phyloP scores from a whole-genome alignment of 2,329 filamentous ascomycete genomes.

The Lasiodiplodia citricola region DNA sequence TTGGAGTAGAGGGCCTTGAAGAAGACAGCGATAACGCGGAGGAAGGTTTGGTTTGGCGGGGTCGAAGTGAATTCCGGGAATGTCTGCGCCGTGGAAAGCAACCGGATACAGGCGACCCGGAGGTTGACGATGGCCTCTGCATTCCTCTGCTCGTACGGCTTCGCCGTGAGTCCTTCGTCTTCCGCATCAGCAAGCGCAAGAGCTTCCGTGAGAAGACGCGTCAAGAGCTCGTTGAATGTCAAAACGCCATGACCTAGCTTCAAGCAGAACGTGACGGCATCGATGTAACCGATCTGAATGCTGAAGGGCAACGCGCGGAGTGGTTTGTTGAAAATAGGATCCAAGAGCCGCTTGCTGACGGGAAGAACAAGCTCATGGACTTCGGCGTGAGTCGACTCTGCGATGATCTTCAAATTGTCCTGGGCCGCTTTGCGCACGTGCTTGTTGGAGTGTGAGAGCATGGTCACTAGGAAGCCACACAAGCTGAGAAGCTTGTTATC shows the following conservation, averaged over 20 bases:
- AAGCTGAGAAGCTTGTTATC: slow-evolving; percentile 74
- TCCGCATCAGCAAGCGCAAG: slow-evolving; percentile 92
- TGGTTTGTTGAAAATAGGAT: slow-evolving; percentile 94
- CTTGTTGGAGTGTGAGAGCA: slow-evolving; percentile 94
- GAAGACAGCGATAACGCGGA: slow-evolving; percentile 84
- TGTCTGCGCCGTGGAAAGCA: slow-evolving; percentile 90
- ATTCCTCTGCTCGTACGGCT: slow-evolving; percentile 92
- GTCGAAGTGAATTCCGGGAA: slow-evolving; percentile 89
- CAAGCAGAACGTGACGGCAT: slow-evolving; percentile 95
- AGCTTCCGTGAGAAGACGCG: slow-evolving; percentile 89
- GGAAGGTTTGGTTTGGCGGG: slow-evolving; percentile 66
- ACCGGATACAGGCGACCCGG: slow-evolving; percentile 88
- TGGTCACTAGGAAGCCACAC: slow-evolving; percentile 83
- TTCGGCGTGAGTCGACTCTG: slow-evolving; percentile 75
- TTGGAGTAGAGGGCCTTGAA: slow-evolving; percentile 98
- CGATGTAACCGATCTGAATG: slow-evolving; percentile 97
- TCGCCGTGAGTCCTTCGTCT: slow-evolving; percentile 85
- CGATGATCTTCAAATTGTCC: slow-evolving; percentile 78
- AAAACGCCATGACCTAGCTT: slow-evolving; percentile 87
- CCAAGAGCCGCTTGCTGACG: slow-evolving; percentile 86
- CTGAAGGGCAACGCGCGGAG: slow-evolving; percentile 89
- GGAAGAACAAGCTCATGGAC: slow-evolving; percentile 88
- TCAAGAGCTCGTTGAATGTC: slow-evolving; percentile 88
- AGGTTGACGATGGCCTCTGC: slow-evolving; percentile 91
- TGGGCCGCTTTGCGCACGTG: slow-evolving; percentile 90